phyloP scores from a whole-genome alignment of 2,329 filamentous ascomycete species.

The Grosmannia penicillata region DNA sequence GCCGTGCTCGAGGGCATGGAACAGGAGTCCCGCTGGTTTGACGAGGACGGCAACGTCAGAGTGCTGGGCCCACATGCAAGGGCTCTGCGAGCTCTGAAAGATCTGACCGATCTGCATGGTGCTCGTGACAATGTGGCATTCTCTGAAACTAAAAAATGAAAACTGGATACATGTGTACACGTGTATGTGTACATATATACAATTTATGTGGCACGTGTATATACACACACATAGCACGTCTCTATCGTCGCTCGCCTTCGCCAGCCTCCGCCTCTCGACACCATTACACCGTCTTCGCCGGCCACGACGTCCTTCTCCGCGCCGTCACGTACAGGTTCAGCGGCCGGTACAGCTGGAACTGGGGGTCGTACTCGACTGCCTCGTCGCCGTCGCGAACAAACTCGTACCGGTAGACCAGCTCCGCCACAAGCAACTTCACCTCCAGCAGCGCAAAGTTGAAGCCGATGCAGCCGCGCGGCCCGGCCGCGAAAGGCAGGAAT shows the following conservation, averaged over 20 bases:
- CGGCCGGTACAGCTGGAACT: background rate
- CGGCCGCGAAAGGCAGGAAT: background rate
- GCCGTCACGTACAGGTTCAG: background rate
- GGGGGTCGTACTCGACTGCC: background rate
- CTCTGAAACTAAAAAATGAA: too few relatives aligned
- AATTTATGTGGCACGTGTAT: too few relatives aligned
- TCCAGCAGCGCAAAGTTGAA: background rate
- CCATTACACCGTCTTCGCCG: too few relatives aligned
- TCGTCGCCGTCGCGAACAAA: background rate
- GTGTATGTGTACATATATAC: too few relatives aligned
- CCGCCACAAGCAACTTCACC: background rate
- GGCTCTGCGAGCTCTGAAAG: background rate
- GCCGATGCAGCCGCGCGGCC: background rate
- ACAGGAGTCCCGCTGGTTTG: background rate
- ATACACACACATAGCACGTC: too few relatives aligned
- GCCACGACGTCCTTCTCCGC: background rate
- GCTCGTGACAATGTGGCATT: too few relatives aligned
- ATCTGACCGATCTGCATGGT: too few relatives aligned
- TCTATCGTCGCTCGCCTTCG: too few relatives aligned
- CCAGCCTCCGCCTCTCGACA: too few relatives aligned
- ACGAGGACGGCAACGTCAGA: background rate
- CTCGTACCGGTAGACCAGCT: background rate
- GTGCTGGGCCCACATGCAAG: background rate
- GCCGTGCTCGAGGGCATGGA: background rate
- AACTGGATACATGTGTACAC: too few relatives aligned